Evolutionary conservation across 164 flowering plant species (phyloP).

Genomic region (Amborella trichopoda): DNA sequence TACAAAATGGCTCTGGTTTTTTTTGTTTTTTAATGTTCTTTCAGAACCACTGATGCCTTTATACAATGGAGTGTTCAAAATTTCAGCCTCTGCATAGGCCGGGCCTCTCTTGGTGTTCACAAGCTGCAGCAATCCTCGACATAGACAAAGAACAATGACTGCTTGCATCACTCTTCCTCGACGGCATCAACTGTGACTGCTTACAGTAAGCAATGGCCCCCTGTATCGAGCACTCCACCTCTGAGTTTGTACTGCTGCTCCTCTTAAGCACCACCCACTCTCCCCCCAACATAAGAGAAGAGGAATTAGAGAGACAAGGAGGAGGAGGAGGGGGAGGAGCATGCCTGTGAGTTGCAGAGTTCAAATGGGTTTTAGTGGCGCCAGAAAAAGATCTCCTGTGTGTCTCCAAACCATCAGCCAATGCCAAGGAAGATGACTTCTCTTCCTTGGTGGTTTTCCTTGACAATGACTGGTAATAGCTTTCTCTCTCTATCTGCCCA

Average conservation of each 20-base stretch:
- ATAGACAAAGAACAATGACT: constrained; percentile 30
- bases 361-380: constrained; percentile 21
- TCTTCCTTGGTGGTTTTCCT: too few species aligned
- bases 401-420: constrained; percentile 14
- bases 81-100: constrained; percentile 38
- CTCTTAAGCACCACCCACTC: constrained; percentile 31
- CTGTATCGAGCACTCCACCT: constrained; percentile 24
- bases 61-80: too few species aligned
- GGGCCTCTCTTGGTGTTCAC: constrained; percentile 32
- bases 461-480: too few species aligned
- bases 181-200: constrained; percentile 47
- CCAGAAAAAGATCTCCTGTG: constrained; percentile 61
- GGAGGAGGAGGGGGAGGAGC: constrained; percentile 34
- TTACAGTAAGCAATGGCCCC: constrained; percentile 34
- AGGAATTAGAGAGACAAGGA: constrained; percentile 28
- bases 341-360: constrained; percentile 24
- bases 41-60: too few species aligned
- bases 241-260: constrained; percentile 37
- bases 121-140: constrained; percentile 23
- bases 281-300: constrained; percentile 17
- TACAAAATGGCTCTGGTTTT: too few species aligned
- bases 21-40: too few species aligned
- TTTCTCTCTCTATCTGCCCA: constrained; percentile 23
- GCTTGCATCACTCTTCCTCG: constrained; percentile 36
- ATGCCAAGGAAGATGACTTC: too few species aligned